Evolutionary conservation across 202 grass and related monocot species (phyloP).

Genomic region (Eragrostis tef): DNA sequence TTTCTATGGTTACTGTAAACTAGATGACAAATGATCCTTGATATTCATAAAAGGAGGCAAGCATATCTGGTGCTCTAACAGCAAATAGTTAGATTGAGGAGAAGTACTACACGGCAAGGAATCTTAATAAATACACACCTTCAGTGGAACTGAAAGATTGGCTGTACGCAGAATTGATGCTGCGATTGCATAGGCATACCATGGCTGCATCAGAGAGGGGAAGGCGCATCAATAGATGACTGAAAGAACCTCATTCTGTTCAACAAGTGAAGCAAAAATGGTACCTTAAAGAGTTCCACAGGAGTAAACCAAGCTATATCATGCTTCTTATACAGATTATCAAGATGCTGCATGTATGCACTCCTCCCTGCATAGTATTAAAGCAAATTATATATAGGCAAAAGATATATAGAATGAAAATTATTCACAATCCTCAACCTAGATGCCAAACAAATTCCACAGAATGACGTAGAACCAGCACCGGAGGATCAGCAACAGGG

Average conservation of each 20-base stretch:
- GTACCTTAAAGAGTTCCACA: slow-evolving; percentile 91
- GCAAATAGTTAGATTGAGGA: neutral
- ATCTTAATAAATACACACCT: slow-evolving; percentile 51
- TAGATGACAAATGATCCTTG: slow-evolving; percentile 7
- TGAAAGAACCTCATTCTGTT: slow-evolving; percentile 30
- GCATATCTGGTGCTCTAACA: neutral
- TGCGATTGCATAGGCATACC: slow-evolving; percentile 95
- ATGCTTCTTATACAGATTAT: slow-evolving; percentile 88
- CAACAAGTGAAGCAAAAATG: slow-evolving; percentile 33
- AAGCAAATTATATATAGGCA: slow-evolving; percentile 8
- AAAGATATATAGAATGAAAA: slow-evolving; percentile 9
- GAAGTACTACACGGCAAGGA: neutral
- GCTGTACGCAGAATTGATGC: slow-evolving; percentile 82
- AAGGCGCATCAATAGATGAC: slow-evolving; percentile 37
- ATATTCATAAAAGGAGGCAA: slow-evolving; percentile 14
- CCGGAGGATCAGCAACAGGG: neutral
- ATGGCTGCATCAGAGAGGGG: slow-evolving; percentile 67
- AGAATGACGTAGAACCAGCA: slow-evolving; percentile 3
- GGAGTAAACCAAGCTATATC: slow-evolving; percentile 98
- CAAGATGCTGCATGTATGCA: slow-evolving; percentile 79
- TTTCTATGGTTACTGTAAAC: slow-evolving; percentile 17
- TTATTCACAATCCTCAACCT: neutral
- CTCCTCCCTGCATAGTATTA: slow-evolving; percentile 62
- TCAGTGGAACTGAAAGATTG: slow-evolving; percentile 85
- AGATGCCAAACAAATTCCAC: slow-evolving; percentile 12